Conservation (phyloP, 768 basidiomycete genomes). For the Lenzites betulinus region DNA sequence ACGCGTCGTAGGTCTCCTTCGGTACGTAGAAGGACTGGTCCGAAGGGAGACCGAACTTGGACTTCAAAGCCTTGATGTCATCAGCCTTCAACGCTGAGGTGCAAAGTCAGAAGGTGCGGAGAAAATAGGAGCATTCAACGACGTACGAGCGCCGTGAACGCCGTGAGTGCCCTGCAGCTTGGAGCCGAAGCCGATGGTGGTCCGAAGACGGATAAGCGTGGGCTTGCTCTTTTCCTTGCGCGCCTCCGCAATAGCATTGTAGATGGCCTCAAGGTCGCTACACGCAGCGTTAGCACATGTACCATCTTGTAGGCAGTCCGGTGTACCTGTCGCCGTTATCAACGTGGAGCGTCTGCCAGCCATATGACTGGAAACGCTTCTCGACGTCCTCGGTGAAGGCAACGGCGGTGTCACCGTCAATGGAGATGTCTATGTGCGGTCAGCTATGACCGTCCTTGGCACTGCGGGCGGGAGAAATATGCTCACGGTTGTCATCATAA, state of each 20-base stretch:
- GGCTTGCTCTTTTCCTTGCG: conserved; percentile 80
- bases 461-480: neutral
- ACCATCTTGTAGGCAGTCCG: neutral
- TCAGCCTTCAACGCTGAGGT: conserved; percentile 84
- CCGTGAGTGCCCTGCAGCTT: conserved; percentile 92
- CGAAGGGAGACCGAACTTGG: conserved; percentile 79
- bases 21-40: conserved; percentile 81
- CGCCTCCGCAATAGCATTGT: conserved; percentile 76
- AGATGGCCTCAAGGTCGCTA: conserved; percentile 78
- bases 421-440: conserved; percentile 77
- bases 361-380: conserved; percentile 86
- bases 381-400: conserved; percentile 95
- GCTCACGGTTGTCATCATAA: conserved; percentile 94
- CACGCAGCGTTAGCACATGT: conserved; percentile 10
- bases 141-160: conserved; percentile 91
- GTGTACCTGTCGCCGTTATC: conserved; percentile 75
- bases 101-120: neutral
- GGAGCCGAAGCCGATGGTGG: conserved; percentile 94
- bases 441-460: conserved; percentile 10
- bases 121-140: neutral
- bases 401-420: conserved; percentile 89
- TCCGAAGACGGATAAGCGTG: conserved; percentile 81
- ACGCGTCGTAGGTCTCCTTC: conserved; percentile 66
- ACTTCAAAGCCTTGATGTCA: conserved; percentile 82
- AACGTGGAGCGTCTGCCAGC: conserved; percentile 91